Conservation (phyloP, 345 rosid genomes). For the Hirschfeldia incana region DNA sequence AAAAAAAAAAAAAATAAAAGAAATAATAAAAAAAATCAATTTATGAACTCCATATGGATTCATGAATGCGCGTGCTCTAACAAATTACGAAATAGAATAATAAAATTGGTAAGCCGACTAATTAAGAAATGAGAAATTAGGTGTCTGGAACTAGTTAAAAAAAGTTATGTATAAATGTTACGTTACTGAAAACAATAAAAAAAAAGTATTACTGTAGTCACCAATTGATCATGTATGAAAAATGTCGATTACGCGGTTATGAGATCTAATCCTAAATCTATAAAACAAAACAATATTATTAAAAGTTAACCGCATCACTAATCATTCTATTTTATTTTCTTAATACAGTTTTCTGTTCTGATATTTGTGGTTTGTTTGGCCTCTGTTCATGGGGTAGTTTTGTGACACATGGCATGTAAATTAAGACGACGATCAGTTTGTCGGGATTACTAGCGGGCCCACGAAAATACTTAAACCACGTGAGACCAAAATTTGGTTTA, state of each 20-base stretch:
- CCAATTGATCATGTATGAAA: not conserved
- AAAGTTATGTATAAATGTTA: not conserved
- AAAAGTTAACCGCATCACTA: not conserved
- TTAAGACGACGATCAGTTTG: not conserved
- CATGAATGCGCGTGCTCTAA: no score
- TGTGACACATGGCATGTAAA: not conserved
- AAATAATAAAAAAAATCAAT: no score
- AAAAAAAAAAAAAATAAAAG: no score
- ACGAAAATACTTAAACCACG: not conserved
- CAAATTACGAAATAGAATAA: no score
- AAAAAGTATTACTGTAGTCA: not conserved
- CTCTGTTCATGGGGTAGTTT: not conserved
- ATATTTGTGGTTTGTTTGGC: not conserved
- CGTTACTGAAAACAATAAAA: not conserved
- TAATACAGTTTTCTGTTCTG: not conserved
- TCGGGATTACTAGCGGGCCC: not conserved
- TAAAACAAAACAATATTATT: no score
- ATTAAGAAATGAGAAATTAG: conserved; percentile 10
- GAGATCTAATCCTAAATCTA: no score
- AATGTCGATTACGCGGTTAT: not conserved
- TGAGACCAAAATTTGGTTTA: not conserved
- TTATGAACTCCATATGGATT: no score
- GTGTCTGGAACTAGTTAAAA: not conserved
- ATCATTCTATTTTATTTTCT: not conserved
- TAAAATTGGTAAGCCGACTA: not conserved